phyloP scores from a whole-genome alignment of 1,139 yeast genomes.

The Geotrichum restrictum region DNA sequence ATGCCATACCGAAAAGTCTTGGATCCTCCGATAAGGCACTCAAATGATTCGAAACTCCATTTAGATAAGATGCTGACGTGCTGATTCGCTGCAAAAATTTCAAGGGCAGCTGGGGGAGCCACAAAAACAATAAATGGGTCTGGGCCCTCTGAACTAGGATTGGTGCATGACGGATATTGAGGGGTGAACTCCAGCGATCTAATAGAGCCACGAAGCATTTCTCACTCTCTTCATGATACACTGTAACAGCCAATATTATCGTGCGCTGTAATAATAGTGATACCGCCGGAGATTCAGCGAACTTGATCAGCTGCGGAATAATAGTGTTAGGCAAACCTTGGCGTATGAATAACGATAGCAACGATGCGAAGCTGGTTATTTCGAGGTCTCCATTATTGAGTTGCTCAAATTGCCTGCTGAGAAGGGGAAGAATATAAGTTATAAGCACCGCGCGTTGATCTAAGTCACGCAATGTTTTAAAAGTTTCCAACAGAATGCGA shows the following conservation, averaged over 20 bases:
- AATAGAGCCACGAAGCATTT: slow-evolving; percentile 24
- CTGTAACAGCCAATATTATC: slow-evolving; percentile 2
- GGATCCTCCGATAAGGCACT: slow-evolving; percentile 44
- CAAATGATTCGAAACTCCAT: slow-evolving; percentile 47
- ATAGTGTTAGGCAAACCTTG: background rate
- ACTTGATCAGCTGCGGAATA: slow-evolving; percentile 6
- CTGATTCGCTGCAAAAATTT: slow-evolving; percentile 31
- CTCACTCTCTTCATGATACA: slow-evolving; percentile 4
- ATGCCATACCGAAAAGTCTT: slow-evolving; percentile 45
- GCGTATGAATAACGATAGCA: slow-evolving; percentile 1
- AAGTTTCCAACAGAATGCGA: background rate
- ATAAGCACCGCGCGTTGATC: slow-evolving; percentile 11
- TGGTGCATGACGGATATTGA: slow-evolving; percentile 27
- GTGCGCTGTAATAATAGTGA: slow-evolving; percentile 4
- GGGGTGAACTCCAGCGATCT: slow-evolving; percentile 29
- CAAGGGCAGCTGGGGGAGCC: slow-evolving; percentile 30
- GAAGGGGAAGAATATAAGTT: slow-evolving; percentile 14
- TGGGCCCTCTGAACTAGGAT: slow-evolving; percentile 28
- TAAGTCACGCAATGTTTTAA: background rate
- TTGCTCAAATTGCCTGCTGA: slow-evolving; percentile 1
- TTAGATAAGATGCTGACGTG: slow-evolving; percentile 39
- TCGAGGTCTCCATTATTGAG: background rate
- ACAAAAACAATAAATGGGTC: slow-evolving; percentile 31
- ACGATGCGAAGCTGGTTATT: background rate
- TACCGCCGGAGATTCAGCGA: slow-evolving; percentile 6